Evolutionary conservation across 2,329 filamentous ascomycete species (phyloP).

Genomic region (Colletotrichum sp.): DNA sequence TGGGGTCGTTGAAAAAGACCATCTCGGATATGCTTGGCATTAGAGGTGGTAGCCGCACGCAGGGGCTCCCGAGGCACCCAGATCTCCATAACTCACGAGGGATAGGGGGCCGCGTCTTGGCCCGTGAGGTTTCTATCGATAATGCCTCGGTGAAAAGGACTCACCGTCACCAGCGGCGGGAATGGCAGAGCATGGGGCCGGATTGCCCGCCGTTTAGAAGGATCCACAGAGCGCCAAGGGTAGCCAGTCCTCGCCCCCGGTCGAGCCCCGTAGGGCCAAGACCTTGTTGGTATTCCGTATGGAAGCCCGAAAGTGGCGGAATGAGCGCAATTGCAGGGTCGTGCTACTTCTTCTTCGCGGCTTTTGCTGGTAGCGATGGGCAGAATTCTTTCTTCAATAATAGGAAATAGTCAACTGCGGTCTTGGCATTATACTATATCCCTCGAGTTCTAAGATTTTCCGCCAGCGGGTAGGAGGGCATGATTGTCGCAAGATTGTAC

Average conservation of each 20-base stretch:
- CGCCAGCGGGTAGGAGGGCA: background rate
- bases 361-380: background rate
- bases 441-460: background rate
- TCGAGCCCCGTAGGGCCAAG: conserved; percentile 3
- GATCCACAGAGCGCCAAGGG: background rate
- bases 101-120: background rate
- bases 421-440: background rate
- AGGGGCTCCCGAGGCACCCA: background rate
- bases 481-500: background rate
- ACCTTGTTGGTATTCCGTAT: background rate
- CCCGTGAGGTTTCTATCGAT: background rate
- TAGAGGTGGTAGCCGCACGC: background rate
- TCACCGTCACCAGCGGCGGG: background rate
- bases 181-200: background rate
- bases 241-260: background rate
- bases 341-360: background rate
- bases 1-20: background rate
- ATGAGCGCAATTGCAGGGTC: background rate
- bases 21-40: background rate
- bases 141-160: background rate
- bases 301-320: background rate
- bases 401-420: background rate
- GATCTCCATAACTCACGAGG: background rate
- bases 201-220: background rate
- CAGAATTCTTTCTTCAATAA: background rate